Evolutionary conservation across 371 early-diverging fungal genomes (phyloP).

Genomic region (Mortierella sp.): DNA sequence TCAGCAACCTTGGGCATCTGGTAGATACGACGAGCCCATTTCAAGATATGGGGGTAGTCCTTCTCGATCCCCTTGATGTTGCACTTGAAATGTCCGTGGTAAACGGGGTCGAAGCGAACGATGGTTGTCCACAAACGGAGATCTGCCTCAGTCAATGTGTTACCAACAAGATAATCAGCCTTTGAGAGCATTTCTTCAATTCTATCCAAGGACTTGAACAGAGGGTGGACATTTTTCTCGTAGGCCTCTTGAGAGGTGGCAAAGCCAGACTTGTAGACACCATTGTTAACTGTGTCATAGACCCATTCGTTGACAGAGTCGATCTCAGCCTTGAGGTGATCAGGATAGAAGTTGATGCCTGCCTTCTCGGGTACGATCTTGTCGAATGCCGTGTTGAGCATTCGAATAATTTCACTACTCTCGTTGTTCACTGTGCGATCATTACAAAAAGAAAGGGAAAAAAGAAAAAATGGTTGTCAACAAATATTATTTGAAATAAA

Average conservation of each 20-base stretch:
- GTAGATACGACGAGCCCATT: constrained; percentile 88
- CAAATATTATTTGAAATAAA: background rate
- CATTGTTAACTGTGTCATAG: constrained; percentile 88
- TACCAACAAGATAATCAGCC: constrained; percentile 81
- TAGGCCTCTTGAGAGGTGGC: constrained; percentile 91
- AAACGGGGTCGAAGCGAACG: constrained; percentile 90
- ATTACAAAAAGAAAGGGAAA: too few species aligned
- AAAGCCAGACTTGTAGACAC: constrained; percentile 92
- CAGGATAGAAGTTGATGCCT: constrained; percentile 84
- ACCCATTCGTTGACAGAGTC: constrained; percentile 92
- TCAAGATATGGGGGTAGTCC: constrained; percentile 88
- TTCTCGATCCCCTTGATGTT: constrained; percentile 86
- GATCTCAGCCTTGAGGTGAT: constrained; percentile 76
- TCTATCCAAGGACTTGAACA: constrained; percentile 86
- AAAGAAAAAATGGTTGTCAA: background rate
- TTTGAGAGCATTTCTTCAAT: constrained; percentile 85
- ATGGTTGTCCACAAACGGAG: constrained; percentile 94
- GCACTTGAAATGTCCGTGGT: constrained; percentile 94
- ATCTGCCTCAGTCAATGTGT: constrained; percentile 91
- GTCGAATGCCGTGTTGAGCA: constrained; percentile 92
- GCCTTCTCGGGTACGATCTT: constrained; percentile 72
- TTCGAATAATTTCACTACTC: constrained; percentile 94
- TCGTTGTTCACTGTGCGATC: constrained; percentile 90
- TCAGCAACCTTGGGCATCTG: constrained; percentile 82
- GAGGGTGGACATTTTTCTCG: constrained; percentile 74